Evolutionary conservation across 371 early-diverging fungal species (phyloP).

Genomic region (Modicella reniformis): DNA sequence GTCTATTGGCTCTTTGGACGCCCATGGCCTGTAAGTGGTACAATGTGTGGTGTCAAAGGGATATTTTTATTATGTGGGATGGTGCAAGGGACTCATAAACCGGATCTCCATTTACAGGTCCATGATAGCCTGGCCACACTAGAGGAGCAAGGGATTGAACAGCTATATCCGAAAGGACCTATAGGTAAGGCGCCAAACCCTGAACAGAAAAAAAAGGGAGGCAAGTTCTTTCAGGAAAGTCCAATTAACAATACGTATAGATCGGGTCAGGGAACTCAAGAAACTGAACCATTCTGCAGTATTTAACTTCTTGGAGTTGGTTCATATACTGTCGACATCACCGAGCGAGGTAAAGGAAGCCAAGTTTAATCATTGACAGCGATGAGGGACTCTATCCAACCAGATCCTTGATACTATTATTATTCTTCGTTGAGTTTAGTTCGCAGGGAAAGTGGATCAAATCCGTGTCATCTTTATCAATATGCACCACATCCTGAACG

Average conservation of each 20-base stretch:
- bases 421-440: conserved; percentile 48
- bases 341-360: conserved; percentile 34
- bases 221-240: too few species aligned
- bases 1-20: conserved; percentile 78
- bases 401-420: background rate
- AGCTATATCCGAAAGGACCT: conserved; percentile 68
- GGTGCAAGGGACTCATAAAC: background rate
- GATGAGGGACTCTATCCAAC: too few species aligned
- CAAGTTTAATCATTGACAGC: background rate
- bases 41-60: background rate
- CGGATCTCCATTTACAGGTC: conserved; percentile 51
- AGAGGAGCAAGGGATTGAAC: conserved; percentile 72
- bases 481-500: conserved; percentile 79
- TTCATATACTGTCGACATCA: conserved; percentile 48
- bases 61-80: background rate
- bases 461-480: conserved; percentile 77
- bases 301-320: conserved; percentile 68
- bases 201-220: too few species aligned
- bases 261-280: conserved; percentile 78
- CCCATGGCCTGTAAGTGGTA: conserved; percentile 68
- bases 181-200: conserved; percentile 54
- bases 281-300: conserved; percentile 77
- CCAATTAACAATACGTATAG: too few species aligned
- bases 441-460: conserved; percentile 66
- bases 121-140: conserved; percentile 70